Percentiles rank a stretch among this genome's conserved stretches.
Evolutionary conservation across 2,329 filamentous ascomycete genomes (phyloP).

Genomic region (Curvularia verruculosa): DNA sequence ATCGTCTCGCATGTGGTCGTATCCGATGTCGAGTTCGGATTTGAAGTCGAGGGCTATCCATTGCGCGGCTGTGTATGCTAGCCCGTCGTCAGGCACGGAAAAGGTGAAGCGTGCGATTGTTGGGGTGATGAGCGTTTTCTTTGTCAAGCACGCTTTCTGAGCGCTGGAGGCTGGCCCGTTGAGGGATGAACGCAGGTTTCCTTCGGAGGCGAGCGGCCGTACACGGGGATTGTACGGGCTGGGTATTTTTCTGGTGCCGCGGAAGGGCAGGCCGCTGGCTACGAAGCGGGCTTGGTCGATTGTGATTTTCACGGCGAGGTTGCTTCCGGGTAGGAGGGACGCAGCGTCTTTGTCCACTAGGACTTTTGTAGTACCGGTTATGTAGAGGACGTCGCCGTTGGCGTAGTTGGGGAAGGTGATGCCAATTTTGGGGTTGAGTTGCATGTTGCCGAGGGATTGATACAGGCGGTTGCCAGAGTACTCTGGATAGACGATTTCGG

Average conservation of each 20-base stretch:
- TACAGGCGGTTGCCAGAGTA: slow-evolving; percentile 86
- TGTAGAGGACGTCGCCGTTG: slow-evolving; percentile 74
- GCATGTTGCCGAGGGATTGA: slow-evolving; percentile 80
- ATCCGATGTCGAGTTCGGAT: slow-evolving; percentile 72
- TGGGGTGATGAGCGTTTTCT: slow-evolving; percentile 67
- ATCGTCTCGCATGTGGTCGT: slow-evolving; percentile 81
- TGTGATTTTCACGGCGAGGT: slow-evolving; percentile 73
- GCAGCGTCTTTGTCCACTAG: slow-evolving; percentile 69
- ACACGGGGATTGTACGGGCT: slow-evolving; percentile 83
- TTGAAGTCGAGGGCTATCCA: slow-evolving; percentile 78
- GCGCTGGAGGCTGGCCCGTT: background rate
- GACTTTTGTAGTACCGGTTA: slow-evolving; percentile 71
- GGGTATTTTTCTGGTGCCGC: slow-evolving; percentile 62
- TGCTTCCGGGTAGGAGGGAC: slow-evolving; percentile 68
- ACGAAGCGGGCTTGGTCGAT: slow-evolving; percentile 69
- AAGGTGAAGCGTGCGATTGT: slow-evolving; percentile 71
- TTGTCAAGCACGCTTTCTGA: slow-evolving; percentile 62
- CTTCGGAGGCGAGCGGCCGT: slow-evolving; percentile 68
- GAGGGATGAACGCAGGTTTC: slow-evolving; percentile 37
- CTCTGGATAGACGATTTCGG: slow-evolving; percentile 75
- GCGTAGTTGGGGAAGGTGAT: slow-evolving; percentile 76
- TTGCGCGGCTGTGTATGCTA: slow-evolving; percentile 71
- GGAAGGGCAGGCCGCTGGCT: slow-evolving; percentile 69
- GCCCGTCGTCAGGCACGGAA: slow-evolving; percentile 48
- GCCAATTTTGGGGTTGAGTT: slow-evolving; percentile 69